Percentiles rank a stretch among this genome's conserved stretches.
Evolutionary conservation across 495 filamentous ascomycete species (phyloP).

Genomic region (Daldinia concentrica): DNA sequence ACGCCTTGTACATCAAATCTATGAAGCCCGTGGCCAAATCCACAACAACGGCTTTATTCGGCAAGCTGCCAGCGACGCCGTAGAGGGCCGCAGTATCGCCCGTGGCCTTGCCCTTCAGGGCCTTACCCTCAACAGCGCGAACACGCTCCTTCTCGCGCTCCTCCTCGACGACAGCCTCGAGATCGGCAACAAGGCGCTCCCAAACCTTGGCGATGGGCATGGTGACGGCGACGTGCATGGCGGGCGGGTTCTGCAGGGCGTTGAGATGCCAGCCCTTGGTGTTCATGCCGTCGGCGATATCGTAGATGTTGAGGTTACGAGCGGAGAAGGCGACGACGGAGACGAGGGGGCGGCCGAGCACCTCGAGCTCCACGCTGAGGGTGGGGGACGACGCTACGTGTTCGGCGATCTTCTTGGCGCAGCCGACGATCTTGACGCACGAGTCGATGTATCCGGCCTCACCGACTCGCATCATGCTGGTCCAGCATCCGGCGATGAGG

Average conservation of each 20-base stretch:
- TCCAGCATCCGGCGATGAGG: conserved; percentile 94
- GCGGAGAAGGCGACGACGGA: conserved; percentile 89
- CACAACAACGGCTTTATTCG: conserved; percentile 93
- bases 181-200: conserved; percentile 79
- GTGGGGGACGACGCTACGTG: conserved; percentile 72
- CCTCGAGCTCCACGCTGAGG: conserved; percentile 74
- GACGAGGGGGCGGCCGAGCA: conserved; percentile 88
- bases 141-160: conserved; percentile 75
- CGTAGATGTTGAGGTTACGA: conserved; percentile 80
- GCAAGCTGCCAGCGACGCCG: conserved; percentile 92
- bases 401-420: conserved; percentile 81
- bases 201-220: conserved; percentile 81
- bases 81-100: conserved; percentile 90
- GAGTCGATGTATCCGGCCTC: conserved; percentile 88
- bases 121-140: conserved; percentile 76
- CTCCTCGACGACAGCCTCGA: conserved; percentile 79
- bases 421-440: conserved; percentile 87
- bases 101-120: conserved; percentile 67
- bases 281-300: conserved; percentile 85
- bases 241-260: conserved; percentile 87
- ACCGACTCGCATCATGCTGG: conserved; percentile 84
- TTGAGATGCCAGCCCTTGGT: conserved; percentile 94
- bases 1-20: conserved; percentile 95
- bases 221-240: conserved; percentile 97
- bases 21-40: conserved; percentile 91